Evolutionary conservation across 208 protist genomes (phyloP).

Genomic region (Trypanosoma rangeli): DNA sequence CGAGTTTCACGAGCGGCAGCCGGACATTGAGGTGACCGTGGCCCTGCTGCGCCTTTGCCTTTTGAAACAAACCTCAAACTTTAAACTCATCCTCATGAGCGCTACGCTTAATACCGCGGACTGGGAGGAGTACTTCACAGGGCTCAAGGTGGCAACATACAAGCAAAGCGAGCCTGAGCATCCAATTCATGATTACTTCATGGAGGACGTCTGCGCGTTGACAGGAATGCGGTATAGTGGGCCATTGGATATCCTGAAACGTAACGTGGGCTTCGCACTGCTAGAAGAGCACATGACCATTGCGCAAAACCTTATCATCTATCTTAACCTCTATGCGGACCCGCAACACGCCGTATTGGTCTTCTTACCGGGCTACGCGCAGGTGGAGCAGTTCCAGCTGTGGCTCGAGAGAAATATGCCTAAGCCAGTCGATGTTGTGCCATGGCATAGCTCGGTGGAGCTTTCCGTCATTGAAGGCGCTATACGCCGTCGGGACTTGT

Average conservation of each 20-base stretch:
- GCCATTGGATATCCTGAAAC: constrained; percentile 15
- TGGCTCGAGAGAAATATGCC: constrained; percentile 70
- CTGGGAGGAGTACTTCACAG: constrained; percentile 71
- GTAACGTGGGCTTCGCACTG: constrained; percentile 23
- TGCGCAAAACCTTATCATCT: constrained; percentile 59
- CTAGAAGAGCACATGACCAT: constrained; percentile 65
- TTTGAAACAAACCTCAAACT: constrained; percentile 29
- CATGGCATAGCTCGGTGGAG: constrained; percentile 81
- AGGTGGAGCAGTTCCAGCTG: constrained; percentile 70
- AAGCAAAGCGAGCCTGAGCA: constrained; percentile 50
- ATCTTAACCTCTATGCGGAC: constrained; percentile 59
- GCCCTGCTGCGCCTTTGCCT: constrained; percentile 52
- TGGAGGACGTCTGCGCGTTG: constrained; percentile 70
- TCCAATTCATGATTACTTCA: constrained; percentile 84
- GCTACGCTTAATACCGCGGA: constrained; percentile 87
- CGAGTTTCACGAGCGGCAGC: constrained; percentile 86
- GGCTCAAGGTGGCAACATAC: constrained; percentile 43
- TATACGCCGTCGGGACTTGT: constrained; percentile 50
- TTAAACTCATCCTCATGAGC: constrained; percentile 98
- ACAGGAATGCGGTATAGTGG: constrained; percentile 25
- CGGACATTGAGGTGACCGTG: constrained; percentile 81
- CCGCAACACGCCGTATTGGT: constrained; percentile 73
- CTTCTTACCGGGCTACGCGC: constrained; percentile 88
- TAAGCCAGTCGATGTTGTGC: constrained; percentile 88
- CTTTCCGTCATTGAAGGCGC: constrained; percentile 88